These are phyloP conservation scores for Cladobotryum protrusum DNA, from an alignment of 2,329 filamentous ascomycete species.

Conservation along the genomic window DNA sequence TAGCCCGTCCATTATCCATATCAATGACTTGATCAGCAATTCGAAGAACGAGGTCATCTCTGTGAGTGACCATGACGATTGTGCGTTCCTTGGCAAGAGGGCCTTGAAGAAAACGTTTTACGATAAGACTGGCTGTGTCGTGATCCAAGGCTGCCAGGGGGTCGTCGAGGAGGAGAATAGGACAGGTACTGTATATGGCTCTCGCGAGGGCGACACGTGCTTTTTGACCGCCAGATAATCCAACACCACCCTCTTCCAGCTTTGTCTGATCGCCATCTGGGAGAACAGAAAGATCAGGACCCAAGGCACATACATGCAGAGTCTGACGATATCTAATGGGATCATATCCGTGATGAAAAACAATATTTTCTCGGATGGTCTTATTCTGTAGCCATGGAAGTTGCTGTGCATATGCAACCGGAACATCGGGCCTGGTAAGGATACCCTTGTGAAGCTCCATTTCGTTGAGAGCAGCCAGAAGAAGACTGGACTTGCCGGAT, in stretches of 20 bases:
- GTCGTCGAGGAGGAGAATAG: slow-evolving; percentile 55
- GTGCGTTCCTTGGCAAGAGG: slow-evolving; percentile 58
- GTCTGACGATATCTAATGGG: slow-evolving; percentile 51
- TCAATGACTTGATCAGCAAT: slow-evolving; percentile 70
- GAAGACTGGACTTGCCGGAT: slow-evolving; percentile 54
- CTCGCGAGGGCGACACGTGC: slow-evolving; percentile 57
- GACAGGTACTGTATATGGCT: slow-evolving; percentile 53
- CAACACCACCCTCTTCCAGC: slow-evolving; percentile 57
- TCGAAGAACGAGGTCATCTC: slow-evolving; percentile 69
- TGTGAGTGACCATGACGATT: slow-evolving; percentile 73
- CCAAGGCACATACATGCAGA: slow-evolving; percentile 54
- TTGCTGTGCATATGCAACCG: slow-evolving; percentile 52
- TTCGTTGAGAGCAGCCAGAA: slow-evolving; percentile 54
- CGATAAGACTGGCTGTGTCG: slow-evolving; percentile 52
- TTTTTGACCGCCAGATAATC: slow-evolving; percentile 58
- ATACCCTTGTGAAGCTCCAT: slow-evolving; percentile 58
- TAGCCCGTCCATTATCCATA: slow-evolving; percentile 54
- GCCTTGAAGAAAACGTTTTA: slow-evolving; percentile 56
- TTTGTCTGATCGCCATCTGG: slow-evolving; percentile 51
- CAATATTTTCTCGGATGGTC: slow-evolving; percentile 58
- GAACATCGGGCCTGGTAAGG: slow-evolving; percentile 41
- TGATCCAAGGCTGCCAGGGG: slow-evolving; percentile 59
- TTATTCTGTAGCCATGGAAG: slow-evolving; percentile 61
- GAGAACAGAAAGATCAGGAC: slow-evolving; percentile 50
- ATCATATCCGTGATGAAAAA: slow-evolving; percentile 55